Percentiles rank a stretch among this genome's conserved stretches.
Evolutionary conservation across 75 land plant species (phyloP).

Genomic region (Pinus albicaulis): DNA sequence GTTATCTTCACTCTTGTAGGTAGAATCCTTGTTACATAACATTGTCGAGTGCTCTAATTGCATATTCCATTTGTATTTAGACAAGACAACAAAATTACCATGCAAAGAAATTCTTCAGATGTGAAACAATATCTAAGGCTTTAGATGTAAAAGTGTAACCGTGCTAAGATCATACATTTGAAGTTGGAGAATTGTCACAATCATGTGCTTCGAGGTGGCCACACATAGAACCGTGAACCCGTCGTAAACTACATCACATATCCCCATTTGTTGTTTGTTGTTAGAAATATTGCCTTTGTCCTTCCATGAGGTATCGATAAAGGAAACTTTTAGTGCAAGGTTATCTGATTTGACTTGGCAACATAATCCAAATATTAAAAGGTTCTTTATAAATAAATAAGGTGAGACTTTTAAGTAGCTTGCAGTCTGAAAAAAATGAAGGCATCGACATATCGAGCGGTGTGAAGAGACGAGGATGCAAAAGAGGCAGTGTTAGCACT

Average conservation of each 20-base stretch:
- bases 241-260: constrained; percentile 80
- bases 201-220: no score
- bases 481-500: no score
- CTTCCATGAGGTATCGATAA: constrained; percentile 23
- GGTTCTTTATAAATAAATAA: constrained; percentile 27
- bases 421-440: constrained; percentile 9
- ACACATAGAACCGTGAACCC: no score
- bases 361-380: constrained; percentile 53
- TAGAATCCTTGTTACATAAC: constrained; percentile 78
- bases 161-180: no score
- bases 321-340: constrained; percentile 33
- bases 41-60: constrained; percentile 86
- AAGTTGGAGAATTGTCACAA: no score
- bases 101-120: no score
- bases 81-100: no score
- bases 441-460: no score
- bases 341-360: constrained; percentile 66
- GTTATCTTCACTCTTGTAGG: constrained; percentile 82
- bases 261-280: constrained; percentile 97
- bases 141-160: no score
- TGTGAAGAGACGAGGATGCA: no score
- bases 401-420: constrained; percentile 32
- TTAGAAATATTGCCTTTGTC: constrained; percentile 67
- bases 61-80: constrained; percentile 50
- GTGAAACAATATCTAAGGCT: no score